Evolutionary conservation across 116 monocot species (phyloP), one percentile per base, ranked within the genome.

Genomic region (Cymodocea nodosa): DNA sequence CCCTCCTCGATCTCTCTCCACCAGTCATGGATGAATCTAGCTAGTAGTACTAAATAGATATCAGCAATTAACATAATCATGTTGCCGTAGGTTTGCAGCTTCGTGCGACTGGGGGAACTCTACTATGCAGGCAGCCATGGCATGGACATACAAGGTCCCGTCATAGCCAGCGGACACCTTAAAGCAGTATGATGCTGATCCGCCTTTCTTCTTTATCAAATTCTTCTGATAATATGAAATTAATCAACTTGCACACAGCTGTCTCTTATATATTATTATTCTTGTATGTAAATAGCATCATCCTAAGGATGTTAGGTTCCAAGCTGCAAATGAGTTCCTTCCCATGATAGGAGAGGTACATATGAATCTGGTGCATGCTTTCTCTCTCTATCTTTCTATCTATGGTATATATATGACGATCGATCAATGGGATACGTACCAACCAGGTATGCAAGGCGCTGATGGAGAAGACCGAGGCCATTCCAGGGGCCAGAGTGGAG

Each of bases 51-150:
- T 30, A 30, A 1, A 3, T 30, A 30, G 1, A 30, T 30, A 30
- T 1, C 30, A 30, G 30, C 30, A 30, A 3, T 30, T 30, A 3
- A 3, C 30, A 30, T 30, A 30, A 35, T 56, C 35, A 12, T 1
- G 30, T 30, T 30, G 30, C 30, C 30, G 3, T 1, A 77, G 79
- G 80, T 84, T 2, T 77, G 69, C 35, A 52, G 66, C 50, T 84
- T 84, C 64, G 80, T 80, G 19, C n/a, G 70, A 60, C 61, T 84
- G 22, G 73, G 68, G 19, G 80, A 77, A 74, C 39, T 84, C 51
- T 84, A 80, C 80, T 84, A 84, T 23, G 84, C 84, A 2, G 84
- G 84, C 7, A 84, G 80, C 77, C 84, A 84, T 74, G 80, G 80
- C 35, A 80, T 80, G 84, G 84, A 80, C 66, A 84, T 84, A 44